Evolutionary conservation across 306 rosid genomes (phyloP), one percentile per base, ranked within the genome.

Genomic region (Medicago ruthenica): DNA sequence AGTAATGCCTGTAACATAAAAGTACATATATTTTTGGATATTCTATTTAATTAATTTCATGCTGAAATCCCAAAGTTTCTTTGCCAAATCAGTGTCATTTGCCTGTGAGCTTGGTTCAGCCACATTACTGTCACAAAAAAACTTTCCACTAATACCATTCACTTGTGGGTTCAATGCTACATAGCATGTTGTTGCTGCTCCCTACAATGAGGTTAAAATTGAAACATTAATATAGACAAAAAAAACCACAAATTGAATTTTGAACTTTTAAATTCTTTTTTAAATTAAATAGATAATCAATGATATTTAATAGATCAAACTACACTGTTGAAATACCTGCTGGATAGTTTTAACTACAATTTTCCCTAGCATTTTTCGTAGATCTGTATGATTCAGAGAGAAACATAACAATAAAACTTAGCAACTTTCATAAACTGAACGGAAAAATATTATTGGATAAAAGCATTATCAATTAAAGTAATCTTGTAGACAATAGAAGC

Each of bases 181-280:
- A 74, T 94, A 91, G 79, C 97, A 91, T 11, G 90, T 87, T 79
- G 98, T 94, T 51, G 97, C 92, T 61, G 98, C 95, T 73, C 97
- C 97, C 97, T 94, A 36, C 9, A 22, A 45, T 7, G 24, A 34
- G 37, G 37, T 34, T 34, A 6, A 34, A 34, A 34, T 34, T 34
- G 37, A 34, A 34, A 34, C 37, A 34, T 34, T 34, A 27, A 27
- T 3, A 1, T 34, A 34, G 37, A 34, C 37, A 4, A 34, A 34
- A 34, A 34, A 34, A 34, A 22, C 8, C 65, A 57, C 34, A 60
- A 31, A 13, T 34, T 34, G 10, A 61, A 27, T 60, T 18, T 60
- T 60, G 66, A 27, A 60, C 41, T 31, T 60, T 60, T 57, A 57
- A 57, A 57, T 21, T 57, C 15, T 59, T 14, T 22, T 24, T 11